Evolutionary conservation across 768 basidiomycete species (phyloP).

Genomic region (Pulveroboletus sp.): DNA sequence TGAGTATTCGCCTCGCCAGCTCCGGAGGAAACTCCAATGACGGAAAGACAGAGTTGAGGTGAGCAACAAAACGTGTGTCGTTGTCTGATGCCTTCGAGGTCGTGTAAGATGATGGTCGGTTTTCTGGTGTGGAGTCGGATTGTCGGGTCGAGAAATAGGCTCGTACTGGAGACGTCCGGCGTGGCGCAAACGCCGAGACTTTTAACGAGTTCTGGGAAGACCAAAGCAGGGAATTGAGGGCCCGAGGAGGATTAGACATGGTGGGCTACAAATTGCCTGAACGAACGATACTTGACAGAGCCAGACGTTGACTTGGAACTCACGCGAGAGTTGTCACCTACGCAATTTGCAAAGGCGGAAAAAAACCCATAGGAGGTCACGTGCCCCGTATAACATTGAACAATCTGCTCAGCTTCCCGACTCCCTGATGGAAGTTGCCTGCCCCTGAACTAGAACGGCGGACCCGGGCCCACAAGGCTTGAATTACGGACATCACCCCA

Average conservation of each 20-base stretch:
- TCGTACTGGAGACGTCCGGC: constrained; percentile 9
- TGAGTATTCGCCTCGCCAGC: constrained; percentile 67
- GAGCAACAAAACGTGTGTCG: constrained; percentile 38
- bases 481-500: neutral
- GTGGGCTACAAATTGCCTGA: neutral
- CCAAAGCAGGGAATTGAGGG: constrained; percentile 8
- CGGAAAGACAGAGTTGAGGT: constrained; percentile 59
- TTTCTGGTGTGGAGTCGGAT: neutral
- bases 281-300: neutral
- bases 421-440: neutral
- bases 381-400: constrained; percentile 7
- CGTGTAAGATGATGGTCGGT: neutral
- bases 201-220: constrained; percentile 10
- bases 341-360: neutral
- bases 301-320: constrained; percentile 1
- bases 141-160: constrained; percentile 16
- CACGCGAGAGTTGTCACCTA: constrained; percentile 6
- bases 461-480: constrained; percentile 1
- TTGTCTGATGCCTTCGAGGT: constrained; percentile 4
- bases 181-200: constrained; percentile 8
- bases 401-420: no score
- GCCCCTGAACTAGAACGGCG: neutral
- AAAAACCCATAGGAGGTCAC: constrained; percentile 19
- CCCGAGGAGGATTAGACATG: constrained; percentile 23
- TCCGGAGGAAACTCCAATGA: constrained; percentile 67